Evolutionary conservation across 768 basidiomycete species (phyloP), one percentile per base, ranked within the genome.

Genomic region (Leccinum uliginosum): DNA sequence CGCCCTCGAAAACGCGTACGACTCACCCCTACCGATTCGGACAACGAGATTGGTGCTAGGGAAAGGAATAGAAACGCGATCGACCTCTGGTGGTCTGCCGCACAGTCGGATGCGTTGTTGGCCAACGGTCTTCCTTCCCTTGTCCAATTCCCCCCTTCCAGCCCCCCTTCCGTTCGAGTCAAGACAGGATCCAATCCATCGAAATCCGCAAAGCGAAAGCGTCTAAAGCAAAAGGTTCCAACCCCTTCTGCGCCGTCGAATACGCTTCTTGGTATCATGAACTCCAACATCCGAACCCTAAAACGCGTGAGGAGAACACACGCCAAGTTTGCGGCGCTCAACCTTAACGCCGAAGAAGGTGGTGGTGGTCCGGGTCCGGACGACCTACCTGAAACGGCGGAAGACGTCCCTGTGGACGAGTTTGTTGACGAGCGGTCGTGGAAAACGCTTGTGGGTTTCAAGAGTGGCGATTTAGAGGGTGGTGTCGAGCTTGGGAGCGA

Each of bases 71-170:
- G 51, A 47, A 80, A 81, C 43, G 62, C 76, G 3, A 74, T 77
- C 6, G 80, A 84, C 35, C 69, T 86, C 6, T 93, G 91, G 91
- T 92, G 90, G 90, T 76, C 80, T 27, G 86, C 85, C 4, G 78
- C 84, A 35, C 82, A 83, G 61, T 83, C 81, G 2, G 83, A 87
- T 62, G 65, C 75, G 2, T 74, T 90, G 21, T 69, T 89, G 26
- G 80, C 77, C 24, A 87, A 85, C 57, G 88, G 86, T 10, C 73
- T 91, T 24, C 88, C 87, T 4, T 68, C 69, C 17, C 79, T 83
- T 35, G 80, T 74, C 17, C 59, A 59, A 63, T 58, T 65, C 68
- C 63, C 59, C 62, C 72, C 54, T 26, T 54, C 48, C 26, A 38
- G 53, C 46, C 44, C 32, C 44, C 53, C 52, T 5, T 50, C 58